phyloP scores from a whole-genome alignment of 225 moss, liverwort and hornwort genomes.

The Pseudisothecium myosuroides region DNA sequence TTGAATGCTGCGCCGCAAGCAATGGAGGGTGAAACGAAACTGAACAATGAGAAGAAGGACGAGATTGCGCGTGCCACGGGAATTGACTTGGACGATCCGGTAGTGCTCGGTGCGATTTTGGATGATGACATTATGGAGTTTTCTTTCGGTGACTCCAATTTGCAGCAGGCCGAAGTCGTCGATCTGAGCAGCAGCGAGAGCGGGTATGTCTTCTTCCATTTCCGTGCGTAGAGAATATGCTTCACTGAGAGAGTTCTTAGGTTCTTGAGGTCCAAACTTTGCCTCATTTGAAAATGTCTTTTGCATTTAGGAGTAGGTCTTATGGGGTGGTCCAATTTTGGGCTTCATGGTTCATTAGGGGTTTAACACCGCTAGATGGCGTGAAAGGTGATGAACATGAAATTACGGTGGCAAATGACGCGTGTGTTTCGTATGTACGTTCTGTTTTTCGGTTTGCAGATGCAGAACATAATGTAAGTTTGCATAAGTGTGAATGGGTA shows the following conservation, averaged over 20 bases:
- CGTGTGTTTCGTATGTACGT: background rate
- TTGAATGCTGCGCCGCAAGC: background rate
- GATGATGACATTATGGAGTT: background rate
- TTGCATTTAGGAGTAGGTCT: background rate
- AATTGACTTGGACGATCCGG: background rate
- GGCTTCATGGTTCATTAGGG: background rate
- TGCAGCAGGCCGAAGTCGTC: background rate
- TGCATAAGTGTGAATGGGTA: background rate
- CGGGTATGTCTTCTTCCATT: background rate
- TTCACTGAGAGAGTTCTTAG: background rate
- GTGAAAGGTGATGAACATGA: background rate
- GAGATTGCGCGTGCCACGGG: background rate
- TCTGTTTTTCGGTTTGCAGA: background rate
- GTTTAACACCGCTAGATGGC: background rate
- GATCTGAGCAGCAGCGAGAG: constrained; percentile 25
- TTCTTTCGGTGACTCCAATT: background rate
- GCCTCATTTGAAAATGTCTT: background rate
- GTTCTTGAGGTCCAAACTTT: background rate
- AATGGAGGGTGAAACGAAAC: background rate
- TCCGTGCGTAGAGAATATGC: background rate
- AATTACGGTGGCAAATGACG: background rate
- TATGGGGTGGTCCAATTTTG: background rate
- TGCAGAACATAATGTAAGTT: background rate
- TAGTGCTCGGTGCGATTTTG: background rate
- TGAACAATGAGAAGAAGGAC: background rate